Evolutionary conservation across 495 filamentous ascomycete species (phyloP).

Genomic region (Amniculicola lignicola): DNA sequence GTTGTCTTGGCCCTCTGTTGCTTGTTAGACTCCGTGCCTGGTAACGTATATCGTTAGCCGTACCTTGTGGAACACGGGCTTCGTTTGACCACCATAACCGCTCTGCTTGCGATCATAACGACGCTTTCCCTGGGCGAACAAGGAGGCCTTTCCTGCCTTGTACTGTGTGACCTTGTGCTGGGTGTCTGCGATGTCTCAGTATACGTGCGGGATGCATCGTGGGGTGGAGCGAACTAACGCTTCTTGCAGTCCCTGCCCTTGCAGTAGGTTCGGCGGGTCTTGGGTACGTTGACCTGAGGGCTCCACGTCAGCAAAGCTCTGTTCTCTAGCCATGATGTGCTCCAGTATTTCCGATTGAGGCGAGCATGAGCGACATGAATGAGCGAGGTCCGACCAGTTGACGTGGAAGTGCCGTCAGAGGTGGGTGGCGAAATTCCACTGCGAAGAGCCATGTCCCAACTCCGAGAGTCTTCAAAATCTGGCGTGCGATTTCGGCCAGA

Average conservation of each 20-base stretch:
- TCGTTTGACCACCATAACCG: conserved; percentile 99
- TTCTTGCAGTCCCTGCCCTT: conserved; percentile 92
- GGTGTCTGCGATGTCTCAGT: conserved; percentile 48
- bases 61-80: conserved; percentile 95
- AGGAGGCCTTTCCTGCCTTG: conserved; percentile 88
- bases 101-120: conserved; percentile 99
- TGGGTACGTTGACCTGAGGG: conserved; percentile 78
- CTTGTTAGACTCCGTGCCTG: neutral
- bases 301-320: conserved; percentile 24
- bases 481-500: no score
- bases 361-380: conserved; percentile 3
- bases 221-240: conserved; percentile 38
- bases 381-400: no score
- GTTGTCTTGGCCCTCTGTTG: conserved; percentile 93
- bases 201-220: neutral
- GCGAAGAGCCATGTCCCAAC: no score
- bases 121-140: conserved; percentile 97
- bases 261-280: conserved; percentile 92
- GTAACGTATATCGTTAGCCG: neutral
- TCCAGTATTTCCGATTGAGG: neutral
- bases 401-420: no score
- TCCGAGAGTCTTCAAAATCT: no score
- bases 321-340: neutral
- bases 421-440: no score
- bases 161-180: conserved; percentile 96